Conservation (phyloP, 2,329 filamentous ascomycete genomes). For the Xylaria sp. region DNA sequence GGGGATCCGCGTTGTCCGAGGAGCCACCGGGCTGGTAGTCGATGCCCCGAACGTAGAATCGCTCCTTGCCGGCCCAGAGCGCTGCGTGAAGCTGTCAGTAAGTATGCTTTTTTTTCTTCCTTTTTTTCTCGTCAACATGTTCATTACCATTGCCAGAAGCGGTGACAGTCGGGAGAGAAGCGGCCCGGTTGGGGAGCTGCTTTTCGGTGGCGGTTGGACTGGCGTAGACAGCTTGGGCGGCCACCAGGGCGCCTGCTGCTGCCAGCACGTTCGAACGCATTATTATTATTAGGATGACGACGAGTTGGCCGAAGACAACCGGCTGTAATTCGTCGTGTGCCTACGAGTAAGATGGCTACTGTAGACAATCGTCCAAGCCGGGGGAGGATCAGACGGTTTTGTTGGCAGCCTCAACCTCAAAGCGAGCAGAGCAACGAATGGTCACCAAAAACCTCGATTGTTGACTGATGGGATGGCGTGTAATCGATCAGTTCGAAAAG, state of each 20-base stretch:
- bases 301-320: conserved; percentile 22
- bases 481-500: conserved; percentile 25
- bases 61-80: conserved; percentile 63
- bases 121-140: too few relatives aligned
- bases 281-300: conserved; percentile 41
- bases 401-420: not conserved
- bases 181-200: conserved; percentile 62
- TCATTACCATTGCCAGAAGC: conserved; percentile 66
- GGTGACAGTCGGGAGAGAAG: conserved; percentile 61
- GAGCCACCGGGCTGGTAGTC: conserved; percentile 73
- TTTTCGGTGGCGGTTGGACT: conserved; percentile 62
- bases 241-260: conserved; percentile 62
- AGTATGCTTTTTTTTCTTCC: not conserved
- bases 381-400: conserved; percentile 2
- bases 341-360: conserved; percentile 28
- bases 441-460: conserved; percentile 34
- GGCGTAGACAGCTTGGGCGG: conserved; percentile 57
- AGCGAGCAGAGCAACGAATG: conserved; percentile 30
- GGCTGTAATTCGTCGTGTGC: conserved; percentile 1
- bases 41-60: conserved; percentile 70
- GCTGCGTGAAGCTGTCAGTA: conserved; percentile 53
- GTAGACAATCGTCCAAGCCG: conserved; percentile 22
- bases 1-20: conserved; percentile 72
- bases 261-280: conserved; percentile 63
- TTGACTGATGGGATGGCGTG: conserved; percentile 19